Evolutionary conservation across 1,284 basidiomycete genomes (phyloP), one percentile per base, ranked within the genome.

Genomic region (Cryptococcus floricola): DNA sequence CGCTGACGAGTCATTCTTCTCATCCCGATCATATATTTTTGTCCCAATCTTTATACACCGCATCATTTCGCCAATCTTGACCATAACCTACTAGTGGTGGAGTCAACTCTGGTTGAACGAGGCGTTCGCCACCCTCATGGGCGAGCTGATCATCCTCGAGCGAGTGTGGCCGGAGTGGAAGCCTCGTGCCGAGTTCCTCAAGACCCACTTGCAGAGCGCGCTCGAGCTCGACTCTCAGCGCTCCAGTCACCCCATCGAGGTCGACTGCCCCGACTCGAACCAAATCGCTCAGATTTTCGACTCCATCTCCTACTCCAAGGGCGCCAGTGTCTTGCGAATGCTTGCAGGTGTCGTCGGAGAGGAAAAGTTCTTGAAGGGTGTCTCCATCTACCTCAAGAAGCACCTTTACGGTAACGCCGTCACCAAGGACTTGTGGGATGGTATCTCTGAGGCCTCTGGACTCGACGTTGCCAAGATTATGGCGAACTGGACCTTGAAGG

Each of bases 191-290:
- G 75, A 78, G 51, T 84, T 84, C 77, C 77, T 84, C 67, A 80
- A 77, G 57, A 66, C 70, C 28, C 82, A 83, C 64, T 71, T 83
- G 31, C 74, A 77, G 46, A 66, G 75, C 28, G 92, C 94, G 13
- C 82, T 96, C 37, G 79, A 81, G 39, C 83, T 97, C 54, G 95
- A 98, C 70, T 85, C 89, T 10, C 91, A 94, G 74, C 80, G 89
- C 14, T 95, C 92, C 14, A 94, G 91, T 34, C 95, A 98, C 76
- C 89, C 94, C 1, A 91, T 98, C 68, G 92, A 98, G 77, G 91
- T 97, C 19, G 87, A 88, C 9, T 91, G 88, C 68, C 89, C 89
- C 0, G 89, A 94, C 71, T 87, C 89, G 13, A 87, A 89, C 69
- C 84, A 88, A 71, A 88, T 93, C 66, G 88, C 88, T 71, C 88